Conservation (phyloP, 2,329 filamentous ascomycete species). For the Aspergillus sp. region DNA sequence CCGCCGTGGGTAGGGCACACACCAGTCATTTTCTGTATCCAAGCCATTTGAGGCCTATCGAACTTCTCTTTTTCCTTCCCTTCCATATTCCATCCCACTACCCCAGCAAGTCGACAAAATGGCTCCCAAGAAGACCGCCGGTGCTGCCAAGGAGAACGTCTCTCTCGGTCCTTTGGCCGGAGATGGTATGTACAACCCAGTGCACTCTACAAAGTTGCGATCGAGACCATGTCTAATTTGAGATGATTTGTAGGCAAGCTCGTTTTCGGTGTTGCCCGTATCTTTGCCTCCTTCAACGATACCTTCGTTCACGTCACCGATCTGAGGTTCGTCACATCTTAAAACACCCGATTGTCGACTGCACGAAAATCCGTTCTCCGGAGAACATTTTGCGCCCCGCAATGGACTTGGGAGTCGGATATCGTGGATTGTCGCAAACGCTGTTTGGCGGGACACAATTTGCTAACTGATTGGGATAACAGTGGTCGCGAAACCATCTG, state of each 20-base stretch:
- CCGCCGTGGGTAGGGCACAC: constrained; percentile 41
- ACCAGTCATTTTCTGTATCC: constrained; percentile 34
- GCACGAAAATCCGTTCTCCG: background rate
- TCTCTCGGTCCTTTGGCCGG: constrained; percentile 94
- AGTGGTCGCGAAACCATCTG: constrained; percentile 99
- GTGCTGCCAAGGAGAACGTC: constrained; percentile 91
- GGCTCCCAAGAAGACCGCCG: constrained; percentile 84
- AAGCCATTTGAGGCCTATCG: constrained; percentile 17
- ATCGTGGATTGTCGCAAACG: background rate
- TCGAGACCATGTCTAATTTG: constrained; percentile 11
- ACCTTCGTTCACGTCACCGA: constrained; percentile 99
- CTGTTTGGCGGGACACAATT: background rate
- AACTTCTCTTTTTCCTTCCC: constrained; percentile 23
- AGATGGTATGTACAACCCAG: constrained; percentile 67
- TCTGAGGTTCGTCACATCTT: constrained; percentile 69
- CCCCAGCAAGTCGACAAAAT: constrained; percentile 63
- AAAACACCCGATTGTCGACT: background rate
- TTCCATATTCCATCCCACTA: constrained; percentile 47
- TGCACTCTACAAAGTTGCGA: background rate
- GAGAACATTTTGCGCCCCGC: background rate
- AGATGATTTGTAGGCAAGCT: constrained; percentile 70
- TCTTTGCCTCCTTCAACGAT: constrained; percentile 94
- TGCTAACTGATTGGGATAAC: constrained; percentile 33
- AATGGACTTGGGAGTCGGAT: background rate
- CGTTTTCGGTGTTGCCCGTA: constrained; percentile 96